Base-by-base conservation (phyloP, 768 basidiomycete species). In the Boletus tomentosulus region DNA sequence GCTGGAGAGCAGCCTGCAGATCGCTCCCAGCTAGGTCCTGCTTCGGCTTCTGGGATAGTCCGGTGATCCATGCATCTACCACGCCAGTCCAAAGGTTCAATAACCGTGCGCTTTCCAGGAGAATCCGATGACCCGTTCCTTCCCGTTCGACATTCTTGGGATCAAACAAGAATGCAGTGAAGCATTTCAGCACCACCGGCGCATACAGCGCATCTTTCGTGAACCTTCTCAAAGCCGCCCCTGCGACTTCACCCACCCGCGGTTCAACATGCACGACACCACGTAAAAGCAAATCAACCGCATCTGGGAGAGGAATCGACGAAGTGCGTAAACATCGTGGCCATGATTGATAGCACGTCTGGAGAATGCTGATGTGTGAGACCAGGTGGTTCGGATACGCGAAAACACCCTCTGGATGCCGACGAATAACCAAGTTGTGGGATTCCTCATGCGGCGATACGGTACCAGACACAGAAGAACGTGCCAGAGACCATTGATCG, bases 201-300 rank as follows among this genome's bases (percentile, higher is more conserved):
- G 83, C 80, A 57, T 85, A 76, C 0, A 69, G 49, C 1, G 78
- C 72, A 50, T 91, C 83, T 6, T 76, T 73, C 76, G 87, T 85
- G 58, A 93, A 83, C 24, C 93, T 80, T 54, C 81, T 83, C 58
- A 96, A 65, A 12, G 91, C 85, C 3, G 74, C 73, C 28, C 74
- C 76, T 0, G 94, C 86, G 15, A 80, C 81, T n/a, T 86, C 84
- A 35, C 79, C 80, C 1, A 96, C 75, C 2, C 72, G 61, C 2
- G 90, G 88, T 57, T 97, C 92, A 30, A 93, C 83, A 59, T 96
- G 94, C 25, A 91, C 77, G n/a, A 91, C 80, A 2, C 88, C 89
- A 33, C 84, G 81, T 44, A 94, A 74, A 25, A 95, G 79, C 76
- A 92, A 84, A 58, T 92, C 87, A 48, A 92, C 76, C 0, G 84